Percentiles rank a stretch among this genome's conserved stretches.
These are phyloP conservation scores for Geotrichum bryndzae DNA, from an alignment of 1,139 yeast species.

Conservation along the genomic window DNA sequence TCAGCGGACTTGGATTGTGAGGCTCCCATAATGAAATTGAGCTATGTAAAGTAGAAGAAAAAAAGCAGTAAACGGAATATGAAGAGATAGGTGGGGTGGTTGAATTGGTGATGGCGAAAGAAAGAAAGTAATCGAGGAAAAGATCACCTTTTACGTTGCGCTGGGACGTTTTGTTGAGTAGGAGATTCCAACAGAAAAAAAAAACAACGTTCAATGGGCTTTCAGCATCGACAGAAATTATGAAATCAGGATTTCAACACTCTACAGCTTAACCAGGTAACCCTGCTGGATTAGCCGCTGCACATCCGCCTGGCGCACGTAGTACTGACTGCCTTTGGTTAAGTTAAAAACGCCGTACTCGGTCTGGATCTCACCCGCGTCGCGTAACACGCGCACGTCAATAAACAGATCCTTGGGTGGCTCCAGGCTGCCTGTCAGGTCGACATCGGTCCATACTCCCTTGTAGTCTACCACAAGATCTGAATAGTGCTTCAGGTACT, in stretches of 20 bases:
- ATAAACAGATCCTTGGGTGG: slow-evolving; percentile 91
- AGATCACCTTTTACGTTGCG: not conserved
- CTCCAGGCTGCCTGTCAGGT: slow-evolving; percentile 74
- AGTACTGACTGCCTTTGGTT: slow-evolving; percentile 93
- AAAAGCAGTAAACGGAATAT: not conserved
- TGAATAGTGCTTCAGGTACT: slow-evolving; percentile 64
- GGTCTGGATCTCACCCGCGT: slow-evolving; percentile 96
- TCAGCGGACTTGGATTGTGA: slow-evolving; percentile 6
- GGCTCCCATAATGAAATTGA: slow-evolving; percentile 9
- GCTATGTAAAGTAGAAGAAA: not conserved
- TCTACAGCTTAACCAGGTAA: slow-evolving; percentile 65
- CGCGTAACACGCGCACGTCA: slow-evolving; percentile 86
- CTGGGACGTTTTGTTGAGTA: not conserved
- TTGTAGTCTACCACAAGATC: slow-evolving; percentile 71
- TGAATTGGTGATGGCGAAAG: not conserved
- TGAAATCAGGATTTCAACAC: not conserved
- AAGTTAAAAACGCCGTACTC: slow-evolving; percentile 94
- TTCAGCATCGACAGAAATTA: not conserved
- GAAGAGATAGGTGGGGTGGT: not conserved
- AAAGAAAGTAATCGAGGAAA: not conserved
- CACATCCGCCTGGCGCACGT: slow-evolving; percentile 88
- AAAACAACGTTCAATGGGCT: not conserved
- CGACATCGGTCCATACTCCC: slow-evolving; percentile 78
- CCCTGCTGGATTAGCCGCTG: slow-evolving; percentile 94
- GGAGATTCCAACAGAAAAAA: not conserved